Conservation (phyloP, 2,329 filamentous ascomycete species). For the Taxawa tesnikishii region DNA sequence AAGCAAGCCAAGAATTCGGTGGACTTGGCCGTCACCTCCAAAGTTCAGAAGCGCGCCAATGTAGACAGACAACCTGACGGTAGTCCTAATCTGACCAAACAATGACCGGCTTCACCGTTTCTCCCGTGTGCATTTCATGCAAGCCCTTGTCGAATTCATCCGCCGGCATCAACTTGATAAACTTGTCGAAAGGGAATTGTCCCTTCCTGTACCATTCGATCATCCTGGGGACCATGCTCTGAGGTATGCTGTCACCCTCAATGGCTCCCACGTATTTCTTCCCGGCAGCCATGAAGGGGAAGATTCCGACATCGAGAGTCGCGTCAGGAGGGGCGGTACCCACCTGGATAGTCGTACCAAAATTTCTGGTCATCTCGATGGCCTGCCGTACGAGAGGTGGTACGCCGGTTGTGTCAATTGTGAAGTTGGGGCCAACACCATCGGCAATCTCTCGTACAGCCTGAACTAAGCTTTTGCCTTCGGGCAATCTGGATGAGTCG, state of each 20-base stretch:
- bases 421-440: slow-evolving; percentile 29
- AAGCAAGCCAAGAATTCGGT: too few relatives aligned
- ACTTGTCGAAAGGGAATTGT: slow-evolving; percentile 33
- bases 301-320: slow-evolving; percentile 29
- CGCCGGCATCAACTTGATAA: slow-evolving; percentile 32
- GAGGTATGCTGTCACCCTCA: slow-evolving; percentile 31
- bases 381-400: slow-evolving; percentile 29
- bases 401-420: slow-evolving; percentile 39
- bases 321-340: slow-evolving; percentile 33
- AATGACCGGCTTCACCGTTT: slow-evolving; percentile 9
- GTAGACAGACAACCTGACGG: not conserved
- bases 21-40: slow-evolving; percentile 4
- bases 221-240: slow-evolving; percentile 34
- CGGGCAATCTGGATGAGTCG: slow-evolving; percentile 20
- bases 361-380: slow-evolving; percentile 29
- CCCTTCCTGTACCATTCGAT: slow-evolving; percentile 36
- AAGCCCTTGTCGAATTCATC: slow-evolving; percentile 28
- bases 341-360: slow-evolving; percentile 38
- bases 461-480: slow-evolving; percentile 20
- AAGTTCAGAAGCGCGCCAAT: too few relatives aligned
- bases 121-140: slow-evolving; percentile 26
- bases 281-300: slow-evolving; percentile 33
- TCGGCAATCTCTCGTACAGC: slow-evolving; percentile 23
- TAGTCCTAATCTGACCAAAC: slow-evolving; percentile 7
- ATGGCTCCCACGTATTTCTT: slow-evolving; percentile 37